Evolutionary conservation across 2,329 filamentous ascomycete species (phyloP), one percentile per base, ranked within the genome.

Genomic region (Pseudogymnoascus sp.): DNA sequence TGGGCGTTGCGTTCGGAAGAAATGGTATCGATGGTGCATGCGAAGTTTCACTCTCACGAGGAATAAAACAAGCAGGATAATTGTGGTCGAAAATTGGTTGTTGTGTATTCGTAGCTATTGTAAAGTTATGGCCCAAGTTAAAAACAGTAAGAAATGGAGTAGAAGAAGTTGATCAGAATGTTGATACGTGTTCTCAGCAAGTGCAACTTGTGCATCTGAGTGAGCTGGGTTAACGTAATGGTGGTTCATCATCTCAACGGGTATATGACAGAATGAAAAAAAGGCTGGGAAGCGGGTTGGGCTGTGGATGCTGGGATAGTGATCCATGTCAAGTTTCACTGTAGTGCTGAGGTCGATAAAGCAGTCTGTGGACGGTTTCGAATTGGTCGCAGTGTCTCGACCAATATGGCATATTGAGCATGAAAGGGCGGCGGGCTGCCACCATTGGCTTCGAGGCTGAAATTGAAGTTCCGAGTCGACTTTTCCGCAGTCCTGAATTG

Each of bases 201-300:
- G n/a, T 38, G 34, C 55, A 38, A 37, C 55, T 57, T 57, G 30
- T 57, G 55, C 34, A 38, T 57, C 55, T 34, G 55, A 57, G 55
- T 57, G 55, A 57, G 55, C 55, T 57, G 55, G 55, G 55, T 57
- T 57, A 57, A 57, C 55, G 55, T 57, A 34, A 52, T 57, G 34
- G 55, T 57, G 55, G 30, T 57, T 57, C 55, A 57, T 57, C 55
- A 57, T 57, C 18, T 37, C 55, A 57, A 57, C 55, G 12, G 21
- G 19, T 9, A 57, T 35, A 37, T 57, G 30, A 57, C 34, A 38
- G 18, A 38, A 57, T 38, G 55, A 57, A 37, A 57, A 26, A 23
- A 9, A 15, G 30, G 30, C 30, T 38, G 18, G 34, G 15, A 57
- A 18, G 30, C n/a, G 13, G 23, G 12, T 7, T 30, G 45, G 26